phyloP scores from a whole-genome alignment of 139 green algal genomes.

The Volvox africanus region DNA sequence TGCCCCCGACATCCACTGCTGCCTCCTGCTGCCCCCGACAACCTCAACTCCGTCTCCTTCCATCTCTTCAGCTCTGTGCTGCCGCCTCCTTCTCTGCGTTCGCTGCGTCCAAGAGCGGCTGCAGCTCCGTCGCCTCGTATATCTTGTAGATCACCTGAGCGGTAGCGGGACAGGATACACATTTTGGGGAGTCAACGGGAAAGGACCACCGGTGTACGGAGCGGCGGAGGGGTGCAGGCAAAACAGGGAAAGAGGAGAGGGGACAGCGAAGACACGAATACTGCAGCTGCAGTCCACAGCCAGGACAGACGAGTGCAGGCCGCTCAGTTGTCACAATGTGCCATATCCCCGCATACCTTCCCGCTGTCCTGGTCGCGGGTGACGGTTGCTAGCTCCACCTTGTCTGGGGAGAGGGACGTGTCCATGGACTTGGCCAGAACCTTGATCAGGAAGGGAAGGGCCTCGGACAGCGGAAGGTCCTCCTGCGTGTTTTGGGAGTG shows the following conservation, averaged over 20 bases:
- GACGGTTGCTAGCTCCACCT: slow-evolving; percentile 96
- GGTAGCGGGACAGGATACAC: no score
- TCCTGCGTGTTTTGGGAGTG: no score
- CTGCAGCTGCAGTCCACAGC: no score
- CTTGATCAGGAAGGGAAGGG: slow-evolving; percentile 89
- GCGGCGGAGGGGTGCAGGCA: no score
- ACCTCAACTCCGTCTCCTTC: neutral
- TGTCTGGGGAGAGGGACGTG: slow-evolving; percentile 91
- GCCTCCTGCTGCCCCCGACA: neutral
- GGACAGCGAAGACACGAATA: no score
- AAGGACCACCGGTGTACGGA: no score
- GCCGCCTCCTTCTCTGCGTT: slow-evolving; percentile 44
- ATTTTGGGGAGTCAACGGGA: neutral
- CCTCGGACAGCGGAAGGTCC: slow-evolving; percentile 80
- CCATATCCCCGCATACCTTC: slow-evolving; percentile 57
- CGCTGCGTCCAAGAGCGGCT: slow-evolving; percentile 84
- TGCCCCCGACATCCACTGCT: no score
- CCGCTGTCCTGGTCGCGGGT: slow-evolving; percentile 66
- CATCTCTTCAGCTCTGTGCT: neutral
- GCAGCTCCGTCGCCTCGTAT: slow-evolving; percentile 77
- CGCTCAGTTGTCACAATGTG: no score
- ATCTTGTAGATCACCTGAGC: slow-evolving; percentile 48
- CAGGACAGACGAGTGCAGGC: no score
- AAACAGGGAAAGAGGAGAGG: no score
- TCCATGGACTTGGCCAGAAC: slow-evolving; percentile 98